Evolutionary conservation across 75 land plant genomes (phyloP), one percentile per base, ranked within the genome.

Genomic region (Ceratopteris richardii): DNA sequence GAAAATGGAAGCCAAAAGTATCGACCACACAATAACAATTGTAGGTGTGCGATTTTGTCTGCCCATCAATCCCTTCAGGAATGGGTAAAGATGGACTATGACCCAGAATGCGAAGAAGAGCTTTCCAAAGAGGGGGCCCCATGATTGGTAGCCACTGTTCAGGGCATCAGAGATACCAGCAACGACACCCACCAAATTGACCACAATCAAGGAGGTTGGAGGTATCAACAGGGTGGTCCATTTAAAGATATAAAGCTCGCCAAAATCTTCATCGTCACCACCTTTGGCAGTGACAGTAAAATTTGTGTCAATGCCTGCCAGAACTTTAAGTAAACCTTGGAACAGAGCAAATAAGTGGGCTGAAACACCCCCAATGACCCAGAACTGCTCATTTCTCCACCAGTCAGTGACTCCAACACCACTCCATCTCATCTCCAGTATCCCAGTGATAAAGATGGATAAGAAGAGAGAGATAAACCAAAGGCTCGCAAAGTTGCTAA

Each of bases 341-440:
- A 79, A 67, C 27, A 82, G 75, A 0, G 85, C 82, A 57, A 82
- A 79, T 0, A 79, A 48, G 62, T 82, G 82, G 23, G 82, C 64
- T 19, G 82, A 80, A 17, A 75, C 75, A 41, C 82, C 82, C 48
- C 79, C 82, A 64, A 80, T 80, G 6, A 82, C 82, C 85, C 85
- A 82, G 39, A 82, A 79, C 60, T 82, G 85, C 57, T 82, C 85
- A 56, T 79, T 82, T 36, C 85, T 71, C 84, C 84, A 82, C 84
- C 85, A 82, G 33, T 82, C 86, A 52, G 80, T 80, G 1, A 82
- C 68, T 14, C 86, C 83, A 1, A 82, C 80, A 0, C 86, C 86
- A 31, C 79, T 75, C 86, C 86, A 80, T 28, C 83, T 62, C 66
- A 80, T 71, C 48, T 82, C 86, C 65, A 82, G 54, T 3, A 79